These are phyloP conservation scores for Dioscorea dumetorum DNA, from an alignment of 106 monocot genomes.

Conservation along the genomic window DNA sequence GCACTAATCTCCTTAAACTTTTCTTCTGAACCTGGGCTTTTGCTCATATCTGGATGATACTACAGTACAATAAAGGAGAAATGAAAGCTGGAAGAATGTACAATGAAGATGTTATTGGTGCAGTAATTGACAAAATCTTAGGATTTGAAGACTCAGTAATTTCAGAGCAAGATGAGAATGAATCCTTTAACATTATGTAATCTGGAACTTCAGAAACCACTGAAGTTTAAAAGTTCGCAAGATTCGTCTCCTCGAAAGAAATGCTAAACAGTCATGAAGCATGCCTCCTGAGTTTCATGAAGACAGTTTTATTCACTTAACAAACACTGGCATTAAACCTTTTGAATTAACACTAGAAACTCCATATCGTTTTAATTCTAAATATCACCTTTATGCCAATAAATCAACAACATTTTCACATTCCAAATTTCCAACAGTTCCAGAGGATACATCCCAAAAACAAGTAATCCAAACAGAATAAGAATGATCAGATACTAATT, in stretches of 20 bases:
- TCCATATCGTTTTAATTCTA: not conserved
- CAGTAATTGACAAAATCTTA: not conserved
- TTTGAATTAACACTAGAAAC: not conserved
- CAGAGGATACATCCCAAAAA: not conserved
- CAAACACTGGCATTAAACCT: not conserved
- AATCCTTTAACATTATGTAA: not conserved
- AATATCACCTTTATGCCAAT: not conserved
- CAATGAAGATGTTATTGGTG: not conserved
- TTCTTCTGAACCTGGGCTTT: slow-evolving; percentile 81
- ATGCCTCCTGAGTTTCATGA: too few species aligned
- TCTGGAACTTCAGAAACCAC: not conserved
- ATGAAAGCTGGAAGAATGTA: not conserved
- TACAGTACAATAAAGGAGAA: slow-evolving; percentile 20
- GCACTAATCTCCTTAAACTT: slow-evolving; percentile 98
- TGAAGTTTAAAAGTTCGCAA: not conserved
- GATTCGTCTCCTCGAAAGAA: not conserved
- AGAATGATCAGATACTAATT: not conserved
- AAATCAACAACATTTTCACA: not conserved
- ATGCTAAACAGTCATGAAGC: too few species aligned
- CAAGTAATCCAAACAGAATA: not conserved
- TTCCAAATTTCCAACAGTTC: not conserved
- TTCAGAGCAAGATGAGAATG: not conserved
- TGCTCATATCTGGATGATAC: slow-evolving; percentile 99
- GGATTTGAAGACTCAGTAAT: not conserved
- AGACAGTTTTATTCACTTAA: not conserved